These are phyloP conservation scores for Leucosporidium creatinivorum DNA, from an alignment of 768 basidiomycete genomes.

Conservation along the genomic window DNA sequence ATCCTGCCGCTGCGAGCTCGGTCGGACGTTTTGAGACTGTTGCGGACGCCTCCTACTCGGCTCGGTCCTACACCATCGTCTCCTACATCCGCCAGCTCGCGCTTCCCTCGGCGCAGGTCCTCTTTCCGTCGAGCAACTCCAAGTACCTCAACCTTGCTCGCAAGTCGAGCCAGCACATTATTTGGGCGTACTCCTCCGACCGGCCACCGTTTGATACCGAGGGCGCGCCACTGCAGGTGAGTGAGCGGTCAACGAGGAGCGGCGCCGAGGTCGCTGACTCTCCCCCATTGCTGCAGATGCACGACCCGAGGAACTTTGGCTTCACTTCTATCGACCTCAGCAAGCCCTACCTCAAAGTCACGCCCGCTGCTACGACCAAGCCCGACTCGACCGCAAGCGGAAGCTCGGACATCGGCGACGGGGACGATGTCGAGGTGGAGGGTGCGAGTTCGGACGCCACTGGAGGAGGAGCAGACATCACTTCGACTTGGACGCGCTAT, in stretches of 20 bases:
- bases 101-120: background rate
- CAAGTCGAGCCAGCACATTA: constrained; percentile 1
- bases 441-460: background rate
- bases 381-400: too few species aligned
- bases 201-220: background rate
- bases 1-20: background rate
- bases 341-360: too few species aligned
- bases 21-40: background rate
- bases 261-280: constrained; percentile 2
- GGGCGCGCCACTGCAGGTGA: constrained; percentile 2
- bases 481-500: constrained; percentile 1
- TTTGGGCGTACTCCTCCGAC: background rate
- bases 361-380: too few species aligned
- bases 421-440: background rate
- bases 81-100: constrained; percentile 6
- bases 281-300: background rate
- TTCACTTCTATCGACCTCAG: too few species aligned
- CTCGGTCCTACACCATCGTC: constrained; percentile 4
- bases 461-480: too few species aligned
- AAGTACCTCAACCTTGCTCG: constrained; percentile 1
- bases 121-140: background rate
- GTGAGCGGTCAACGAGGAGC: background rate
- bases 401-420: background rate
- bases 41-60: background rate
- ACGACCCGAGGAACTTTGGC: too few species aligned